These are phyloP conservation scores for Pachysandra terminalis DNA, from an alignment of 164 flowering plant species.

Conservation along the genomic window DNA sequence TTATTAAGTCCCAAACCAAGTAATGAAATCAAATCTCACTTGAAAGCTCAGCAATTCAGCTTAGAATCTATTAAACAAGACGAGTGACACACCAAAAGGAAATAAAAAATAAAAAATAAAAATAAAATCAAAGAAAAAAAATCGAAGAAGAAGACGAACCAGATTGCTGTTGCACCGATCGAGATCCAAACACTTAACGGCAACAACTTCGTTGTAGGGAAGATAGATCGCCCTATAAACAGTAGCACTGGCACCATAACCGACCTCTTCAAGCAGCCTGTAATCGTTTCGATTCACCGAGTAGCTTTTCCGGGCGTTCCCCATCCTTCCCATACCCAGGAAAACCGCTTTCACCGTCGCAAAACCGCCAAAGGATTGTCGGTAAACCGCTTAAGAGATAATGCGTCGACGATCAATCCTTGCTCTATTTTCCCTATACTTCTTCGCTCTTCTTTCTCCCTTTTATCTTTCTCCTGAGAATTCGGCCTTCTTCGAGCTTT, in stretches of 20 bases:
- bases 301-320: constrained; percentile 37
- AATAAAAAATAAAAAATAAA: background rate
- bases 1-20: background rate
- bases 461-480: too few relatives aligned
- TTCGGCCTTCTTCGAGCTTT: too few relatives aligned
- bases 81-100: background rate
- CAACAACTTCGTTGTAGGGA: constrained; percentile 77
- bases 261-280: constrained; percentile 87
- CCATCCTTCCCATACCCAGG: constrained; percentile 46
- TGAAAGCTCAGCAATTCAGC: background rate
- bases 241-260: constrained; percentile 88
- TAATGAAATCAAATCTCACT: background rate
- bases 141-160: constrained; percentile 38
- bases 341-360: background rate
- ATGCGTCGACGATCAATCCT: too few relatives aligned
- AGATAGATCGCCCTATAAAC: constrained; percentile 89
- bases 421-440: too few relatives aligned
- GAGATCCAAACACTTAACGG: constrained; percentile 96
- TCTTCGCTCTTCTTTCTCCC: too few relatives aligned
- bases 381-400: background rate
- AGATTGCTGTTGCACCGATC: constrained; percentile 95
- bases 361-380: constrained; percentile 1
- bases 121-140: too few relatives aligned
- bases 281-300: constrained; percentile 62
- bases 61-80: background rate